Conservation (phyloP, 2,329 filamentous ascomycete genomes). For the Colletotrichum sp. region DNA sequence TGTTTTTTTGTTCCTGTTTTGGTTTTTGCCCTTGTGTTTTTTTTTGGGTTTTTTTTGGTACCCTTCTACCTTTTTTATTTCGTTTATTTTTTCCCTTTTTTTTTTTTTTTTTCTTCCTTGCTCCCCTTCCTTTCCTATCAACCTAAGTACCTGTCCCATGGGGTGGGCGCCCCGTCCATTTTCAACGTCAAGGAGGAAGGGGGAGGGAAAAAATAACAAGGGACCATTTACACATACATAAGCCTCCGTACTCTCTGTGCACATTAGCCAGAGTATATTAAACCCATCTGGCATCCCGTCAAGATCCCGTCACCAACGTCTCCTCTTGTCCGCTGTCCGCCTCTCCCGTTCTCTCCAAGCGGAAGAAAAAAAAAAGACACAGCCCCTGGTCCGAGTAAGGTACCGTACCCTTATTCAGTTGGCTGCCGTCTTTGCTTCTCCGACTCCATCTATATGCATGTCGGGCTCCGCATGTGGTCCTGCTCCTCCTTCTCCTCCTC, state of each 20-base stretch:
- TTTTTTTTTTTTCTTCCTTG: background rate
- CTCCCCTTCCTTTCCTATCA: background rate
- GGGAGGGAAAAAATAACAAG: background rate
- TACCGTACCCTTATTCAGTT: slow-evolving; percentile 10
- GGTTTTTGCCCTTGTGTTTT: too few species aligned
- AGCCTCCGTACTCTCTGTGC: background rate
- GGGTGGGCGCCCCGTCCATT: background rate
- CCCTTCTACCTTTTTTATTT: too few species aligned
- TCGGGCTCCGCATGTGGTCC: slow-evolving; percentile 18
- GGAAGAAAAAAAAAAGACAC: background rate
- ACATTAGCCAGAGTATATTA: slow-evolving; percentile 17
- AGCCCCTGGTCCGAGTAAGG: background rate
- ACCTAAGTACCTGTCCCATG: background rate
- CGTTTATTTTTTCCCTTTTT: too few species aligned
- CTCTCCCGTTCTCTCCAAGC: background rate
- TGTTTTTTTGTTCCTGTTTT: too few species aligned
- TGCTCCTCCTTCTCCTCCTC: slow-evolving; percentile 16
- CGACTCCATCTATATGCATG: slow-evolving; percentile 19
- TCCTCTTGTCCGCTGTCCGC: background rate
- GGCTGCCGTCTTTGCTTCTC: slow-evolving; percentile 16
- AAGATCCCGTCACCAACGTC: background rate
- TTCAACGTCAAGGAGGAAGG: slow-evolving; percentile 7
- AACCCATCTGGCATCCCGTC: slow-evolving; percentile 4
- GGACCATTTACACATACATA: slow-evolving; percentile 8
- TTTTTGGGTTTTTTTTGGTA: too few species aligned